Conservation (phyloP, 169 alveolate genomes). For the Plasmodium knowlesi region DNA sequence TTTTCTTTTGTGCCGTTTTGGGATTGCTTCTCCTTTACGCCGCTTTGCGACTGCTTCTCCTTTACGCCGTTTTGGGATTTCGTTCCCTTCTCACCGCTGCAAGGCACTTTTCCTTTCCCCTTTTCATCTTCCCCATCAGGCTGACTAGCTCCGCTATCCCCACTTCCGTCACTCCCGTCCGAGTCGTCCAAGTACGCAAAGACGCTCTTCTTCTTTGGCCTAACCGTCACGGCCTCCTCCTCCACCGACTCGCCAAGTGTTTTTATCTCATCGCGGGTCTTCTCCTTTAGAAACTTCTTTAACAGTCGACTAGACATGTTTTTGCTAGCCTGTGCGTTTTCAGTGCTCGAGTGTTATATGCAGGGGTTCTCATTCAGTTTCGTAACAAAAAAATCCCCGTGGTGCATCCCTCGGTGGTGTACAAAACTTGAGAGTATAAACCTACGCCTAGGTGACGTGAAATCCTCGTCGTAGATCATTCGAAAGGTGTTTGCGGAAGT, state of each 20-base stretch:
- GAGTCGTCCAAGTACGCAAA: conserved; percentile 25
- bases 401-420: neutral
- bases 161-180: neutral
- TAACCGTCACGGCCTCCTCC: neutral
- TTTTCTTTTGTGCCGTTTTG: neutral
- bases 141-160: neutral
- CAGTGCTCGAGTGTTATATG: neutral
- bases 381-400: neutral
- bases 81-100: neutral
- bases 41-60: neutral
- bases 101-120: neutral
- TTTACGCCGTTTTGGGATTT: neutral
- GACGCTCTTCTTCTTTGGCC: conserved; percentile 18
- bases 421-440: neutral
- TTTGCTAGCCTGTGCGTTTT: neutral
- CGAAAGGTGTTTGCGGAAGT: neutral
- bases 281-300: conserved; percentile 41
- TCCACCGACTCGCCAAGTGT: conserved; percentile 14
- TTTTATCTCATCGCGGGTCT: conserved; percentile 53
- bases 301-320: conserved; percentile 62
- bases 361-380: neutral
- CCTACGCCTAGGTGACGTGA: neutral
- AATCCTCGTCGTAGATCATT: neutral
- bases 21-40: neutral
- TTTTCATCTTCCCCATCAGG: neutral